Conservation (phyloP, 192 early-diverging fungal genomes). For the Spizellomyces punctatus region DNA sequence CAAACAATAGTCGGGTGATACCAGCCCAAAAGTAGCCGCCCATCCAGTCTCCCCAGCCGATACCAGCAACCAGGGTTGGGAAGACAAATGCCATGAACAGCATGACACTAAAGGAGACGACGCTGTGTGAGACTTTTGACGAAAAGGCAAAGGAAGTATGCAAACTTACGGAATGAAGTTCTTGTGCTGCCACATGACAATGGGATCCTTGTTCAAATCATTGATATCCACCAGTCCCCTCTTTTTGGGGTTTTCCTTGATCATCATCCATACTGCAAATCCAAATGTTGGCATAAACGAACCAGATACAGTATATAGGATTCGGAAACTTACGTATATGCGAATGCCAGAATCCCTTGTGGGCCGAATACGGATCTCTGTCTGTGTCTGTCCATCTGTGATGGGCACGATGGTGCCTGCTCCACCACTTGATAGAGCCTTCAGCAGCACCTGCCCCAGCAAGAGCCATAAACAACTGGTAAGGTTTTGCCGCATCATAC, state of each 20-base stretch:
- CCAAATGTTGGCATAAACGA: not conserved
- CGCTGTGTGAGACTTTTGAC: not conserved
- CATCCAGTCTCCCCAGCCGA: constrained; percentile 64
- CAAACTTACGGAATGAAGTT: constrained; percentile 33
- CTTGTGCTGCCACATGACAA: constrained; percentile 52
- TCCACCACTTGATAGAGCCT: constrained; percentile 61
- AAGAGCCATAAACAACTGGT: constrained; percentile 41
- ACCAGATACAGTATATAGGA: too few relatives aligned
- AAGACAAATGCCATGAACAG: constrained; percentile 74
- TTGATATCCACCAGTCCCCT: constrained; percentile 45
- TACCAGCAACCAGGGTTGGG: constrained; percentile 83
- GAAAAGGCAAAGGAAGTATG: constrained; percentile 1
- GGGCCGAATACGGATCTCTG: constrained; percentile 55
- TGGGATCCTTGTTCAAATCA: constrained; percentile 50
- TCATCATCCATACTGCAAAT: constrained; percentile 43
- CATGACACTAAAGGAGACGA: constrained; percentile 45
- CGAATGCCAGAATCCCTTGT: constrained; percentile 49
- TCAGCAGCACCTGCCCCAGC: constrained; percentile 48
- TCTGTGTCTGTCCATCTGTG: constrained; percentile 61
- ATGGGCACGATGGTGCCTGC: constrained; percentile 51
- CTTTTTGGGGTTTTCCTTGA: constrained; percentile 37
- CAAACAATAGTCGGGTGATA: constrained; percentile 53
- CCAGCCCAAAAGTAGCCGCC: constrained; percentile 55
- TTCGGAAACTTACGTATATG: constrained; percentile 40
- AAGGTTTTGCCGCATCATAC: constrained; percentile 46